Percentiles rank a stretch among this genome's conserved stretches.
phyloP scores from a whole-genome alignment of 352 stramenopile species.

The Phytophthora meadii region DNA sequence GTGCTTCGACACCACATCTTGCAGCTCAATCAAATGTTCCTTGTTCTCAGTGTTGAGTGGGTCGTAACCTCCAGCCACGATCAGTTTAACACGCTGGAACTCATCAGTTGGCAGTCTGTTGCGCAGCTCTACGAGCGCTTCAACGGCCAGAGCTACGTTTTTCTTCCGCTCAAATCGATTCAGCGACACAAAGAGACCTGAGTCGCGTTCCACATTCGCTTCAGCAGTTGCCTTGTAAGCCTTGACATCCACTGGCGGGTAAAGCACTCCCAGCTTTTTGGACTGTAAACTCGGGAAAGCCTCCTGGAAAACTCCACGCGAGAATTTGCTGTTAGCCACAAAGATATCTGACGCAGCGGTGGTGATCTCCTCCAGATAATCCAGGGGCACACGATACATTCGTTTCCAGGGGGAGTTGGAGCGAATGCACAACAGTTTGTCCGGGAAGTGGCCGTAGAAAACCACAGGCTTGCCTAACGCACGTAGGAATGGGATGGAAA shows the following conservation, averaged over 20 bases:
- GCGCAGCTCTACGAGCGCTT: constrained; percentile 76
- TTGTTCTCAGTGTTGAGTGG: constrained; percentile 96
- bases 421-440: constrained; percentile 94
- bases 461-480: constrained; percentile 87
- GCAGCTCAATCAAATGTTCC: constrained; percentile 92
- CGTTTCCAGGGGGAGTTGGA: constrained; percentile 74
- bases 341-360: constrained; percentile 93
- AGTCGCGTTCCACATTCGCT: constrained; percentile 40
- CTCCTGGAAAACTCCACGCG: constrained; percentile 87
- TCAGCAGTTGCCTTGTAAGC: constrained; percentile 57
- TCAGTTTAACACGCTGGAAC: constrained; percentile 77
- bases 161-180: constrained; percentile 99
- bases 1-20: constrained; percentile 70
- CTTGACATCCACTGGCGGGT: constrained; percentile 93
- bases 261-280: constrained; percentile 89
- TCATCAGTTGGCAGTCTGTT: constrained; percentile 39
- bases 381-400: constrained; percentile 93
- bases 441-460: constrained; percentile 99
- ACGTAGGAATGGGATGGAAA: constrained; percentile 80
- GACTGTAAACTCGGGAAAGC: constrained; percentile 84
- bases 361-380: constrained; percentile 94
- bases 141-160: constrained; percentile 92
- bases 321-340: constrained; percentile 98
- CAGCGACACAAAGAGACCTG: constrained; percentile 93
- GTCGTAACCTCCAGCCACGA: constrained; percentile 97